These are phyloP conservation scores for Theobroma grandiflorum DNA, from an alignment of 441 rosid genomes.

Conservation along the genomic window DNA sequence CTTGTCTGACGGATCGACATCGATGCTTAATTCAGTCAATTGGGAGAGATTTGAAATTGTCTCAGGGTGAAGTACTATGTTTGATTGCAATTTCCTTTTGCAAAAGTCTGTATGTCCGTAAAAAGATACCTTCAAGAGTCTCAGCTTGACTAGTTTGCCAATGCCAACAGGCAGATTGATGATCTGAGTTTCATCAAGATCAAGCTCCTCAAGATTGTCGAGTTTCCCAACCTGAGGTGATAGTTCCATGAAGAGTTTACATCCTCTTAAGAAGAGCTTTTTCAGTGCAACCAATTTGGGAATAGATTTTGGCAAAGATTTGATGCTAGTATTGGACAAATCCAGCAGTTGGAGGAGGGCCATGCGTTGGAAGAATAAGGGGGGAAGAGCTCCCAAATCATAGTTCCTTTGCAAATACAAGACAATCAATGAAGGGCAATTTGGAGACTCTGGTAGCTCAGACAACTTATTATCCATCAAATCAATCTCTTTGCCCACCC, in stretches of 20 bases:
- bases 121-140: conserved; percentile 22
- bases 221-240: conserved; percentile 30
- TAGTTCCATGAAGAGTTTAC: conserved; percentile 5
- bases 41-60: background rate
- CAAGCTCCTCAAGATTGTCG: conserved; percentile 35
- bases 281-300: conserved; percentile 4
- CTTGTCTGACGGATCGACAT: background rate
- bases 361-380: conserved; percentile 16
- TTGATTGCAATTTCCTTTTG: too few species aligned
- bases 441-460: background rate
- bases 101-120: background rate
- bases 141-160: background rate
- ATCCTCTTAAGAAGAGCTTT: conserved; percentile 24
- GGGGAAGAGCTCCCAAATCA: conserved; percentile 10
- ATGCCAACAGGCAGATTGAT: conserved; percentile 8
- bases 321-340: conserved; percentile 23
- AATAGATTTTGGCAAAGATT: conserved; percentile 27
- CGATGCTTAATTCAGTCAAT: conserved; percentile 6
- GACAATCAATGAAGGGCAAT: conserved; percentile 18
- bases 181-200: conserved; percentile 32
- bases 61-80: background rate
- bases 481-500: background rate
- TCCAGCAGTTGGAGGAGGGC: conserved; percentile 24
- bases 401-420: conserved; percentile 23
- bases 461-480: background rate